These are phyloP conservation scores for Sparassis latifolia DNA, from an alignment of 1,284 basidiomycete genomes.

Conservation along the genomic window DNA sequence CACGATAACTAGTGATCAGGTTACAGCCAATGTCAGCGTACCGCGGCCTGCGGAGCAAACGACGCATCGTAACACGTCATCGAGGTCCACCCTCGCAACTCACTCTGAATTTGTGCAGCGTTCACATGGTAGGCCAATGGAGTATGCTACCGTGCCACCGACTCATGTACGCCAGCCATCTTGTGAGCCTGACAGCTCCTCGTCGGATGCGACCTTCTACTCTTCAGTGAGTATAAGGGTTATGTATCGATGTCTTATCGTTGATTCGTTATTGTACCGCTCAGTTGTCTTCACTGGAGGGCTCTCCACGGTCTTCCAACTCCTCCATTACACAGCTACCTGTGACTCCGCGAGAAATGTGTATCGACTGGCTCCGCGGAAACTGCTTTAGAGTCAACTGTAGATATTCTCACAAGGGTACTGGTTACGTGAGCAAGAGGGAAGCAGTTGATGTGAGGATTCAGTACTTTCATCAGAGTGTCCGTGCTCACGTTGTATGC, in stretches of 20 bases:
- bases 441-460: not conserved
- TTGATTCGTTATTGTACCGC: not conserved
- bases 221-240: not conserved
- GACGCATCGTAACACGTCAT: not conserved
- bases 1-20: not conserved
- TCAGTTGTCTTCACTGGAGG: not conserved
- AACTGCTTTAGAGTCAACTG: not conserved
- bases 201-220: not conserved
- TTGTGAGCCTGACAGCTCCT: not conserved
- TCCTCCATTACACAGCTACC: not conserved
- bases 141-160: not conserved
- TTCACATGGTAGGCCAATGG: not conserved
- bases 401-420: constrained; percentile 1
- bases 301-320: not conserved
- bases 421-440: not conserved
- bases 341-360: not conserved
- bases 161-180: not conserved
- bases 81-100: not conserved
- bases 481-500: not conserved
- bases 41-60: not conserved
- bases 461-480: not conserved
- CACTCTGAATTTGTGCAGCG: not conserved
- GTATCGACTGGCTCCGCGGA: not conserved
- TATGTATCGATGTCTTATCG: not conserved
- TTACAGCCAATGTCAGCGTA: not conserved